Evolutionary conservation across 2,329 filamentous ascomycete species (phyloP).

Genomic region (Aureobasidium sp.): DNA sequence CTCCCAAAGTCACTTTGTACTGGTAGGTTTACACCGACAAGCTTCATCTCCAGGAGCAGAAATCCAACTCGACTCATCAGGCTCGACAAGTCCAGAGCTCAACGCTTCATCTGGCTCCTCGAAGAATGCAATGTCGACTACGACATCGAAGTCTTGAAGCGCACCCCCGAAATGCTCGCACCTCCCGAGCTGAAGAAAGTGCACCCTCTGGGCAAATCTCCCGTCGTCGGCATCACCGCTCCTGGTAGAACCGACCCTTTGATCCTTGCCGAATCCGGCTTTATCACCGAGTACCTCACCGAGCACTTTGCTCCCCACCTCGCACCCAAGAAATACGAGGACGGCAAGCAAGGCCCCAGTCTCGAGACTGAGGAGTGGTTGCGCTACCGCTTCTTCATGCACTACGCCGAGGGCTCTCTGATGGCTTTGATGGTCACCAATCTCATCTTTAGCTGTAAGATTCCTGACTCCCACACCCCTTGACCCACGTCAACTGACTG

Average conservation of each 20-base stretch:
- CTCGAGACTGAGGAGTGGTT: conserved; percentile 51
- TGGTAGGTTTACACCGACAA: no score
- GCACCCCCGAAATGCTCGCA: conserved; percentile 55
- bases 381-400: conserved; percentile 60
- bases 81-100: conserved; percentile 74
- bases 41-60: no score
- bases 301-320: conserved; percentile 53
- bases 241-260: conserved; percentile 39
- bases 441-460: conserved; percentile 51
- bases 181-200: conserved; percentile 66
- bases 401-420: conserved; percentile 77
- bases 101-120: conserved; percentile 77
- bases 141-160: conserved; percentile 70
- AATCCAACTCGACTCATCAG: conserved; percentile 35
- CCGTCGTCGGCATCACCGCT: conserved; percentile 58
- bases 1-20: conserved; percentile 53
- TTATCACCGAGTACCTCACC: conserved; percentile 73
- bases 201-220: conserved; percentile 82
- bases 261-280: conserved; percentile 71
- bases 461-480: no score
- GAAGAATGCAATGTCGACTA: conserved; percentile 75
- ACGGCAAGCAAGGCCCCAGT: conserved; percentile 45
- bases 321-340: conserved; percentile 43
- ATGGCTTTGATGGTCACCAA: conserved; percentile 62
- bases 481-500: not conserved